phyloP scores from a whole-genome alignment of 805 yeast species.

The Saccharomycodes ludwigii region DNA sequence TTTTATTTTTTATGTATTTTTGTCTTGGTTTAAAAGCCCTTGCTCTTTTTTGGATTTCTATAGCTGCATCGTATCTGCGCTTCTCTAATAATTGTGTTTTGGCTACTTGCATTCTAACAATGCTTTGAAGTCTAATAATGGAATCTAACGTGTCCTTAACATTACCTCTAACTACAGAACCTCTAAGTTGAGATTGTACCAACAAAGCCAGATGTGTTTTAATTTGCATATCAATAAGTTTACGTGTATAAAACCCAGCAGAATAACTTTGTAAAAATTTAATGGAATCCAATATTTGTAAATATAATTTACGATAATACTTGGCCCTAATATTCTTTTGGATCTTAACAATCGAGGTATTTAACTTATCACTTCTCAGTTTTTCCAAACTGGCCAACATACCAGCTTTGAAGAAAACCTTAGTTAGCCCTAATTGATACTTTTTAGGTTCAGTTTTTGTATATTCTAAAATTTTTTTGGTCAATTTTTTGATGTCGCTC shows the following conservation, averaged over 20 bases:
- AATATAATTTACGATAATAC: slow-evolving; percentile 48
- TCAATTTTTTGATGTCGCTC: slow-evolving; percentile 48
- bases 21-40: slow-evolving; percentile 58
- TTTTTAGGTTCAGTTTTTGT: slow-evolving; percentile 55
- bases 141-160: slow-evolving; percentile 17
- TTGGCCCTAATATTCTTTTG: slow-evolving; percentile 71
- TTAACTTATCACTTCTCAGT: slow-evolving; percentile 65
- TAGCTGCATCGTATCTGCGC: slow-evolving; percentile 52
- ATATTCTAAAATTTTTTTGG: slow-evolving; percentile 51
- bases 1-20: slow-evolving; percentile 31
- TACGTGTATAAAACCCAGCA: slow-evolving; percentile 54
- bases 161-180: slow-evolving; percentile 33
- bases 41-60: slow-evolving; percentile 57
- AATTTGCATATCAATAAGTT: slow-evolving; percentile 38
- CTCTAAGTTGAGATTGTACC: slow-evolving; percentile 61
- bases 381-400: slow-evolving; percentile 87
- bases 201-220: slow-evolving; percentile 51
- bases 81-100: slow-evolving; percentile 39
- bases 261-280: slow-evolving; percentile 43
- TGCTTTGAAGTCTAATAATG: slow-evolving; percentile 35
- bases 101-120: slow-evolving; percentile 37
- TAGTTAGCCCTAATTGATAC: slow-evolving; percentile 85
- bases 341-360: slow-evolving; percentile 66
- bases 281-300: slow-evolving; percentile 42
- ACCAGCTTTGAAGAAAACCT: slow-evolving; percentile 93